Base-by-base conservation (phyloP, 805 yeast species). In the Schwanniomyces sp. region DNA sequence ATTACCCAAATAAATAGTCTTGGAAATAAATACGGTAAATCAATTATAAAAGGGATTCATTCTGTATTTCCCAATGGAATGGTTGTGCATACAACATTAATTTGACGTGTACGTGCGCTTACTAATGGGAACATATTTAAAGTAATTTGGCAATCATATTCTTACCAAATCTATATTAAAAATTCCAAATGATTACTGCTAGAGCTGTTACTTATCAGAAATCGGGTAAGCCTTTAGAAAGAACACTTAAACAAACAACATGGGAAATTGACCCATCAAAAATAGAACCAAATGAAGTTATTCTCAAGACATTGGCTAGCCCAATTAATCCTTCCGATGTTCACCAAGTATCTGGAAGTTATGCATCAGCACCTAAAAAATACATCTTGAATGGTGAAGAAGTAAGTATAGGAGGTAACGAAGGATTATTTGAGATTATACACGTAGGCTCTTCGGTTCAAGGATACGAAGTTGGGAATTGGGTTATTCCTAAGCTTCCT, bases 311-410 rank as follows among this genome's bases (percentile, higher is more conserved):
- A 1, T 61, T 91, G 34, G 96, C 95, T 0, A 80, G 87, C 52
- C 96, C 97, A 1, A 76, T 91, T 52, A 91, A 91, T 61, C 97
- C 97, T 0, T 86, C 96, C 0, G 98, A 91, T 62, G 73, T 89
- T 61, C 86, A 86, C 60, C 97, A 91, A 64, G 73, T 85, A 36
- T 88, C 84, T 62, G 97, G 97, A 17, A 88, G 85, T 0, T 91
- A 91, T 56, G 96, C 96, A 1, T 79, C 90, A 9, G 79, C 75
- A 48, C 96, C 96, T 0, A 70, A 79, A 43, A 67, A 73, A 11
- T 67, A 58, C 46, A 80, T 66, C 43, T 79, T 79, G 47, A 79
- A 80, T 7, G 78, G 86, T 1, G 64, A 61, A 7, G 24, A 34
- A 5, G 70, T 80, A 11, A 91, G 92, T 1, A 82, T 88, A 42